Percentiles rank a stretch among this genome's conserved stretches.
Evolutionary conservation across 192 early-diverging fungal genomes (phyloP).

Genomic region (Gonapodya sp.): DNA sequence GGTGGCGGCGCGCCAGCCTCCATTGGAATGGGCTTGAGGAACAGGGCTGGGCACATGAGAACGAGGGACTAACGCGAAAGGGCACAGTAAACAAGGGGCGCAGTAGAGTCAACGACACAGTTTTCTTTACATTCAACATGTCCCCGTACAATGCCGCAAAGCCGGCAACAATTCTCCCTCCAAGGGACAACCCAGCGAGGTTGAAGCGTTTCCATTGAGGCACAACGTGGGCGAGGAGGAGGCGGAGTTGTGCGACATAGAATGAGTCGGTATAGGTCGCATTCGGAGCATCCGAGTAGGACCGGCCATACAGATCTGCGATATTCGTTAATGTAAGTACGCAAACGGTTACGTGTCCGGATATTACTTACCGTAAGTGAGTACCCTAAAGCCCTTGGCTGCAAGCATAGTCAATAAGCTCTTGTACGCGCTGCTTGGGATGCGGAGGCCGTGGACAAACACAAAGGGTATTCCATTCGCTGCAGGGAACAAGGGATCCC

Average conservation of each 20-base stretch:
- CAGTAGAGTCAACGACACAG: background rate
- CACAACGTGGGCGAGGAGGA: background rate
- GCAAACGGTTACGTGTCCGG: background rate
- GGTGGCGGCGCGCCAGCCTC: background rate
- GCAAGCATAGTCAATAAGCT: background rate
- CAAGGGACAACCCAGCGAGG: background rate
- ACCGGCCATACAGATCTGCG: background rate
- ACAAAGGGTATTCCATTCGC: background rate
- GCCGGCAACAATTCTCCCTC: background rate
- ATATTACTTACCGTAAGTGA: background rate
- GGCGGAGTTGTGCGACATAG: background rate
- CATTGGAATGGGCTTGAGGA: background rate
- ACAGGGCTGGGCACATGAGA: background rate
- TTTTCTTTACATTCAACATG: background rate
- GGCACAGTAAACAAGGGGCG: background rate
- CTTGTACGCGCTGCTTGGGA: background rate
- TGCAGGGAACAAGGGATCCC: background rate
- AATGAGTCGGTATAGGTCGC: background rate
- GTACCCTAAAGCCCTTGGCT: background rate
- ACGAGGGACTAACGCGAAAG: background rate
- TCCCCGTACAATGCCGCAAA: background rate
- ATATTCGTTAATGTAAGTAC: background rate
- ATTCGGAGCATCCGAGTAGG: background rate
- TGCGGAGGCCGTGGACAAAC: background rate
- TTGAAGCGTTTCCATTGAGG: background rate